A percentile compares a stretch with the other conserved stretches of the same genome.
Conservation (phyloP, 2,329 filamentous ascomycete genomes). For the Torrubiella hemipterigena region DNA sequence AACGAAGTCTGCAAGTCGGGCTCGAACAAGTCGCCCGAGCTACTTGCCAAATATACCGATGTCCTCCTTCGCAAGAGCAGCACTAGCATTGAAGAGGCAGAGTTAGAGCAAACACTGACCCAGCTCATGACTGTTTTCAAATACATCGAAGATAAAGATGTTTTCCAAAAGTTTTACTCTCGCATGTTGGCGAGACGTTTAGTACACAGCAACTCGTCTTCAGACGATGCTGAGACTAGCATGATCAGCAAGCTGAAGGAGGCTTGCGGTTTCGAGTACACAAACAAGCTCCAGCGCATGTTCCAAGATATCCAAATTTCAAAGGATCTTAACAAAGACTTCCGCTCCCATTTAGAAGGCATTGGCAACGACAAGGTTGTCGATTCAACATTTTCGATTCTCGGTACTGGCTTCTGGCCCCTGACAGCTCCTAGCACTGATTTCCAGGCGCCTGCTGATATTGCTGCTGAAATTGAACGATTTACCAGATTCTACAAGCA, state of each 20-base stretch:
- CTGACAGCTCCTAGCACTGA: slow-evolving; percentile 75
- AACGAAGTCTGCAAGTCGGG: slow-evolving; percentile 93
- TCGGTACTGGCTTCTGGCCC: slow-evolving; percentile 97
- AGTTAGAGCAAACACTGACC: slow-evolving; percentile 75
- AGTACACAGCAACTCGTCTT: slow-evolving; percentile 90
- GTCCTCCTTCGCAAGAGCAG: slow-evolving; percentile 84
- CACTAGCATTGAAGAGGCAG: slow-evolving; percentile 84
- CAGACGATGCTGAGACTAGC: slow-evolving; percentile 93
- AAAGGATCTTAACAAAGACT: slow-evolving; percentile 86
- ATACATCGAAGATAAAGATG: slow-evolving; percentile 99
- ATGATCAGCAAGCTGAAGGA: slow-evolving; percentile 99
- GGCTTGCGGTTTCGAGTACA: slow-evolving; percentile 97
- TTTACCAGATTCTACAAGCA: slow-evolving; percentile 88
- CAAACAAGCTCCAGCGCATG: slow-evolving; percentile 98
- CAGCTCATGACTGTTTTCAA: slow-evolving; percentile 99
- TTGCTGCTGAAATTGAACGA: slow-evolving; percentile 76
- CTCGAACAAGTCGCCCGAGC: slow-evolving; percentile 86
- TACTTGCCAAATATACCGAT: slow-evolving; percentile 92
- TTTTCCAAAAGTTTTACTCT: slow-evolving; percentile 99
- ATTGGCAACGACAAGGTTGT: slow-evolving; percentile 50
- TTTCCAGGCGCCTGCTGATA: slow-evolving; percentile 77
- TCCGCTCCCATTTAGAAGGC: slow-evolving; percentile 60
- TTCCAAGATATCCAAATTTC: slow-evolving; percentile 99
- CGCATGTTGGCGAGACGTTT: slow-evolving; percentile 90
- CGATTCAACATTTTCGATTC: slow-evolving; percentile 82